Percentiles rank a stretch among this genome's conserved stretches.
These are phyloP conservation scores for Xylaria sp. DNA, from an alignment of 2,329 filamentous ascomycete genomes.

Conservation along the genomic window DNA sequence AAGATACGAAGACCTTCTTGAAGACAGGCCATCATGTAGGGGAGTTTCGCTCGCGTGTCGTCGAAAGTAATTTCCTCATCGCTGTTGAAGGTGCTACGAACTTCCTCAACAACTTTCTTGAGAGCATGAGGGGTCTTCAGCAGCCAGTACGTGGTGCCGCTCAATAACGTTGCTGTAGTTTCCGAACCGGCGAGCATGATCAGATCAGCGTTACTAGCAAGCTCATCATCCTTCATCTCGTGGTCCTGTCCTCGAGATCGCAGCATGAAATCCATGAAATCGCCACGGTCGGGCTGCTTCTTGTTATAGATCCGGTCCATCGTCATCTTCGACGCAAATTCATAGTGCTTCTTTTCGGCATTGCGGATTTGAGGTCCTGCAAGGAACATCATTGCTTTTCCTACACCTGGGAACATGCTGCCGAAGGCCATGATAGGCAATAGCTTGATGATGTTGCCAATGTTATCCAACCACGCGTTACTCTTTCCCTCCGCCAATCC, in stretches of 20 bases:
- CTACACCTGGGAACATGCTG: constrained; percentile 27
- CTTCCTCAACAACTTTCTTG: constrained; percentile 42
- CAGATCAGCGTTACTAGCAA: constrained; percentile 41
- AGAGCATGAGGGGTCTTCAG: constrained; percentile 42
- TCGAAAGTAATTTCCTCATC: constrained; percentile 51
- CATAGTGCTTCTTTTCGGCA: constrained; percentile 37
- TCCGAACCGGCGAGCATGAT: constrained; percentile 41
- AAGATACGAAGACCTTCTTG: constrained; percentile 37
- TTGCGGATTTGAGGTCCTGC: constrained; percentile 37
- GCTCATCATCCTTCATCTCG: constrained; percentile 39
- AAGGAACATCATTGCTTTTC: constrained; percentile 27
- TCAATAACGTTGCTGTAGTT: constrained; percentile 41
- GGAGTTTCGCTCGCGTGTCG: constrained; percentile 36
- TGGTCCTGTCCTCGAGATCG: constrained; percentile 39
- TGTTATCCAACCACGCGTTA: constrained; percentile 38
- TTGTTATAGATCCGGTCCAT: constrained; percentile 34
- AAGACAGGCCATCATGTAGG: constrained; percentile 36
- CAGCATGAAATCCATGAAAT: constrained; percentile 43
- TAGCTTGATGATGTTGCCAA: constrained; percentile 32
- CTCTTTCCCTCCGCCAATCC: constrained; percentile 47
- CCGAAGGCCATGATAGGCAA: constrained; percentile 34
- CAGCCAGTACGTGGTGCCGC: constrained; percentile 37
- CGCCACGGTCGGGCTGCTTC: constrained; percentile 37
- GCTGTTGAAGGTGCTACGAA: constrained; percentile 53
- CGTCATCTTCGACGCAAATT: constrained; percentile 32